phyloP scores from a whole-genome alignment of 2,329 filamentous ascomycete genomes.

The Fusarium subglutinans region DNA sequence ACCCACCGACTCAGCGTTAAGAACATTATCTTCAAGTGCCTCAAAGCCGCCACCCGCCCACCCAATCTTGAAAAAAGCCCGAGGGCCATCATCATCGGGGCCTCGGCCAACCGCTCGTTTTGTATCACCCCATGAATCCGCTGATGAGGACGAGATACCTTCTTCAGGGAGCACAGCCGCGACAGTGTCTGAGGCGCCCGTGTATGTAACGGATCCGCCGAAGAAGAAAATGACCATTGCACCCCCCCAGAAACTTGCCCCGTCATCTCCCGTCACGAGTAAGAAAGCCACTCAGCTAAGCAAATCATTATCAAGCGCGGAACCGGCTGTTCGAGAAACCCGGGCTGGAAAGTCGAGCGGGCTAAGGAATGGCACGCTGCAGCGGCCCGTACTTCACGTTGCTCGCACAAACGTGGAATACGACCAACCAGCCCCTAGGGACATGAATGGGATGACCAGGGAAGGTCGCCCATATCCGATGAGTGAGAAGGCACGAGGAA shows the following conservation, averaged over 20 bases:
- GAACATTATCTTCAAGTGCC: slow-evolving; percentile 51
- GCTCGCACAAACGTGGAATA: slow-evolving; percentile 37
- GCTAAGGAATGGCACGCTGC: slow-evolving; percentile 36
- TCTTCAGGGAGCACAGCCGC: slow-evolving; percentile 54
- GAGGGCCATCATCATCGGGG: slow-evolving; percentile 62
- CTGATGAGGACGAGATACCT: slow-evolving; percentile 53
- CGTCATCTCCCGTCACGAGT: slow-evolving; percentile 54
- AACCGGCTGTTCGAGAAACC: slow-evolving; percentile 45
- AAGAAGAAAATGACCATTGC: slow-evolving; percentile 41
- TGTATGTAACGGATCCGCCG: slow-evolving; percentile 40
- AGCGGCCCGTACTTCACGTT: slow-evolving; percentile 42
- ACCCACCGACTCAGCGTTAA: slow-evolving; percentile 34
- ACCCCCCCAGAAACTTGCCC: slow-evolving; percentile 54
- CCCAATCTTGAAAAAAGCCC: slow-evolving; percentile 69
- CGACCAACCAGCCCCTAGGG: background rate
- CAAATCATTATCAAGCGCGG: slow-evolving; percentile 48
- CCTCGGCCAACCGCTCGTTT: slow-evolving; percentile 70
- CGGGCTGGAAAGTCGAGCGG: slow-evolving; percentile 32
- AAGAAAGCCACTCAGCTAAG: slow-evolving; percentile 57
- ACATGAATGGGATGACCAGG: slow-evolving; percentile 3
- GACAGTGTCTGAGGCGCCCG: slow-evolving; percentile 45
- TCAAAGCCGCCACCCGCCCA: slow-evolving; percentile 60
- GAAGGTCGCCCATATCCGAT: slow-evolving; percentile 24
- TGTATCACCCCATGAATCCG: slow-evolving; percentile 62
- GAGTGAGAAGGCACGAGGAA: slow-evolving; percentile 60